Conservation (phyloP, 1,139 yeast genomes). For the Sugiyamaella xylanicola region DNA sequence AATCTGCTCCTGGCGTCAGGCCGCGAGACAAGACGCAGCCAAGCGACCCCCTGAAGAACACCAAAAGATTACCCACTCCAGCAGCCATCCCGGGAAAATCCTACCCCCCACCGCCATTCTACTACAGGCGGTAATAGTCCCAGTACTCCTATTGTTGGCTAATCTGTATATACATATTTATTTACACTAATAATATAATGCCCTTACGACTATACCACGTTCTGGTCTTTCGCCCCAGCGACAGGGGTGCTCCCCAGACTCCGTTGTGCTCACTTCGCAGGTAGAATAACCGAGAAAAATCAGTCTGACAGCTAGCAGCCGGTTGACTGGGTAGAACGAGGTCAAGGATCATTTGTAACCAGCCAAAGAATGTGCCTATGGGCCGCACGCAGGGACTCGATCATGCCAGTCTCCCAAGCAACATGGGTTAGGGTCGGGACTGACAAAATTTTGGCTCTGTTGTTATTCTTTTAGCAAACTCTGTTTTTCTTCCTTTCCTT, state of each 20-base stretch:
- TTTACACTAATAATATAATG: too few species aligned
- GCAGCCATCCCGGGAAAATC: constrained; percentile 31
- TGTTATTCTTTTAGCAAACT: constrained; percentile 15
- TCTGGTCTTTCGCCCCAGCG: too few species aligned
- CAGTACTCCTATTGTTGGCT: too few species aligned
- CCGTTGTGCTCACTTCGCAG: too few species aligned
- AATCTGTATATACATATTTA: too few species aligned
- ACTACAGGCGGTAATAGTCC: constrained; percentile 14
- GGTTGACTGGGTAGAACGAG: too few species aligned
- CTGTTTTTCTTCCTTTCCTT: constrained; percentile 16
- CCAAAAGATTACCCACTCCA: constrained; percentile 30
- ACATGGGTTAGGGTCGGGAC: constrained; percentile 10
- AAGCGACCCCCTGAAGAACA: constrained; percentile 18
- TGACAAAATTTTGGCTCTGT: constrained; percentile 19
- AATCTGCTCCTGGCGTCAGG: constrained; percentile 32
- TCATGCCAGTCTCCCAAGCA: constrained; percentile 1
- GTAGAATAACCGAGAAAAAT: too few species aligned
- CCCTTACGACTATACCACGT: too few species aligned
- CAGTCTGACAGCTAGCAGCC: too few species aligned
- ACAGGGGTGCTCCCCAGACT: too few species aligned
- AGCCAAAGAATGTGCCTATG: too few species aligned
- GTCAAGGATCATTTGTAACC: too few species aligned
- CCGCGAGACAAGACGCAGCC: constrained; percentile 21
- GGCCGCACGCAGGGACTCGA: neutral
- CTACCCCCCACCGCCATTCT: constrained; percentile 33